Evolutionary conservation across 1,284 basidiomycete genomes (phyloP).

Genomic region (Ustilago esculenta): DNA sequence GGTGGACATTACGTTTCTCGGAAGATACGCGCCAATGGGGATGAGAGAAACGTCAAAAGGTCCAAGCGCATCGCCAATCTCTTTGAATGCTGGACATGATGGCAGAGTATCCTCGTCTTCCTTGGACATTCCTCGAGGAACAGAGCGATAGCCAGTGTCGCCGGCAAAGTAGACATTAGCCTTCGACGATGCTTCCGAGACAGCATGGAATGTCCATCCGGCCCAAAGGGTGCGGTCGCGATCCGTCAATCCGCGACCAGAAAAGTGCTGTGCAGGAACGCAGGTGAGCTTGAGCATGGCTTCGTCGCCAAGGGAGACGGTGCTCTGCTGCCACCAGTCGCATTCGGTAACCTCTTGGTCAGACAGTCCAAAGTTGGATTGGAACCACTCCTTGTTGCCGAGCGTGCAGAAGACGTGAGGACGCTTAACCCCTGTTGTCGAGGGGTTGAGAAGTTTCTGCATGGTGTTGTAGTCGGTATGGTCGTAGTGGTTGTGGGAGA

Average conservation of each 20-base stretch:
- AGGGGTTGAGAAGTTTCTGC: slow-evolving; percentile 31
- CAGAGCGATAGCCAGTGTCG: slow-evolving; percentile 50
- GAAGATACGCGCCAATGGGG: slow-evolving; percentile 58
- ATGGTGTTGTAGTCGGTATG: slow-evolving; percentile 56
- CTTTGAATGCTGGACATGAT: slow-evolving; percentile 54
- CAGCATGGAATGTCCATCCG: slow-evolving; percentile 47
- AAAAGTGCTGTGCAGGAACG: slow-evolving; percentile 58
- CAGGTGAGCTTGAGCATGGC: slow-evolving; percentile 42
- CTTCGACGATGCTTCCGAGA: slow-evolving; percentile 3
- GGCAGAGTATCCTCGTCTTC: slow-evolving; percentile 51
- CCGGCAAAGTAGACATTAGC: slow-evolving; percentile 58
- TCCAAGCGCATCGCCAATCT: slow-evolving; percentile 55
- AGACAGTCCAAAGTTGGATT: slow-evolving; percentile 35
- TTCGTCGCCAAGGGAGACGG: slow-evolving; percentile 14
- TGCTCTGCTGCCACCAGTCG: slow-evolving; percentile 58
- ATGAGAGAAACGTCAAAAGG: slow-evolving; percentile 56
- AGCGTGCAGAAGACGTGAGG: slow-evolving; percentile 56
- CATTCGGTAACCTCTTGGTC: slow-evolving; percentile 48
- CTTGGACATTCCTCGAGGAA: slow-evolving; percentile 30
- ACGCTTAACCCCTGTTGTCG: slow-evolving; percentile 13
- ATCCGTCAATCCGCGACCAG: slow-evolving; percentile 31
- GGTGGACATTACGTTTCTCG: slow-evolving; percentile 55
- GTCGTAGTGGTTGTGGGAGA: slow-evolving; percentile 61
- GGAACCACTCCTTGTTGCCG: slow-evolving; percentile 49
- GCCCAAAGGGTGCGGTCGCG: slow-evolving; percentile 55